phyloP scores from a whole-genome alignment of 768 basidiomycete species.

The Amanita phalloides region DNA sequence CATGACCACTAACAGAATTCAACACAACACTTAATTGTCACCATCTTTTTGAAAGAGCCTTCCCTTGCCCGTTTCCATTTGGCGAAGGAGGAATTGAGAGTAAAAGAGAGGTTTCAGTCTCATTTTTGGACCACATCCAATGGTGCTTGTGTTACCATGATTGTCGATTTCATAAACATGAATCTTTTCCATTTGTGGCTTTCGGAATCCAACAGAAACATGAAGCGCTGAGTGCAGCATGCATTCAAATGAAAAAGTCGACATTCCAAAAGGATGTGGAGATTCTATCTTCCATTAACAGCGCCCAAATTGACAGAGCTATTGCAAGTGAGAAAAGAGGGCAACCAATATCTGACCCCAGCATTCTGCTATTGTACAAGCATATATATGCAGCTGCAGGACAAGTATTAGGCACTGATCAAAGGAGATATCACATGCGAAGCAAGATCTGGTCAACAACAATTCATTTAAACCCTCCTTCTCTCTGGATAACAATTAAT shows the following conservation, averaged over 20 bases:
- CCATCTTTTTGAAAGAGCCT: constrained; percentile 12
- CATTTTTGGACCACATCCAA: background rate
- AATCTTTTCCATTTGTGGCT: background rate
- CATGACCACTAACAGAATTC: background rate
- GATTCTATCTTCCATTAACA: background rate
- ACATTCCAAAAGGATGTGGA: background rate
- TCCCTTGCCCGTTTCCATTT: constrained; percentile 20
- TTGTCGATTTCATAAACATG: background rate
- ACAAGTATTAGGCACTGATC: no score
- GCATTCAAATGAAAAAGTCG: background rate
- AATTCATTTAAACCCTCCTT: no score
- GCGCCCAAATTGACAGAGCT: background rate
- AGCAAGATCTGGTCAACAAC: no score
- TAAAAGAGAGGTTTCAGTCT: background rate
- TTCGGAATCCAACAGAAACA: background rate
- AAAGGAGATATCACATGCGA: no score
- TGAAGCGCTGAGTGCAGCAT: background rate
- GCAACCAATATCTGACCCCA: background rate
- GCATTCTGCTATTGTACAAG: background rate
- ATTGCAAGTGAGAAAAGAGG: background rate
- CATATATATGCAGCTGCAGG: background rate
- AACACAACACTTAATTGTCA: background rate
- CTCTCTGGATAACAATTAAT: no score
- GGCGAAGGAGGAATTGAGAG: constrained; percentile 20
- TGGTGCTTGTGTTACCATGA: background rate